Conservation (phyloP, 805 yeast genomes). For the Ogataea paraovalis region DNA sequence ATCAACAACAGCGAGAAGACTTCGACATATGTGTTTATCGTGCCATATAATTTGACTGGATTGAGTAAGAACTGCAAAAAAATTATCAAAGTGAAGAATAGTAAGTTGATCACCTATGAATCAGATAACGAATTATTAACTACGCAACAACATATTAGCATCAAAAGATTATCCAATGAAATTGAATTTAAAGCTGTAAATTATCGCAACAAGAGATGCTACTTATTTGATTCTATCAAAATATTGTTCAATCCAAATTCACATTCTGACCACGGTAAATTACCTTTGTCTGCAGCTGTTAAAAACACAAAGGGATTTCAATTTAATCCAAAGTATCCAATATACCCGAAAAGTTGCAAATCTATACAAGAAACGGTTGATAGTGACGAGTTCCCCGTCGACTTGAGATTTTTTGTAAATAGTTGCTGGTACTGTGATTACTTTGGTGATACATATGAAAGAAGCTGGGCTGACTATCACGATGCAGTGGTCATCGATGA, state of each 20-base stretch:
- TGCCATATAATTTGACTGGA: constrained; percentile 25
- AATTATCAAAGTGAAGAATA: constrained; percentile 24
- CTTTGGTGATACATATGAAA: not conserved
- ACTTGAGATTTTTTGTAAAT: constrained; percentile 19
- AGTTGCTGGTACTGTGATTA: constrained; percentile 20
- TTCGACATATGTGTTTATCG: constrained; percentile 20
- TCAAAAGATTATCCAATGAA: constrained; percentile 22
- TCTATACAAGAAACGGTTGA: constrained; percentile 17
- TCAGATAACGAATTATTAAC: constrained; percentile 9
- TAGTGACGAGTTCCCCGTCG: constrained; percentile 23
- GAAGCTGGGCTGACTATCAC: not conserved
- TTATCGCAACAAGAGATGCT: constrained; percentile 21
- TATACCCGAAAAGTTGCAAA: constrained; percentile 12
- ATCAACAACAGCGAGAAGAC: constrained; percentile 30
- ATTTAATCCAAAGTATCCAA: constrained; percentile 19
- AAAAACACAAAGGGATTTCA: constrained; percentile 13
- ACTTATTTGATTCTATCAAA: constrained; percentile 29
- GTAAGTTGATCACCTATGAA: constrained; percentile 18
- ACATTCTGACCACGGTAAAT: constrained; percentile 16
- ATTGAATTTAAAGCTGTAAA: constrained; percentile 27
- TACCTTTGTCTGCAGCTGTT: constrained; percentile 16
- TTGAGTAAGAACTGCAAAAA: constrained; percentile 25
- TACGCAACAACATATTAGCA: constrained; percentile 5
- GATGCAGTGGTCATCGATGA: constrained; percentile 4
- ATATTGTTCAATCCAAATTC: constrained; percentile 26